Evolutionary conservation across 2,329 filamentous ascomycete species (phyloP), one percentile per base, ranked within the genome.

Genomic region (Penicillium sp.): DNA sequence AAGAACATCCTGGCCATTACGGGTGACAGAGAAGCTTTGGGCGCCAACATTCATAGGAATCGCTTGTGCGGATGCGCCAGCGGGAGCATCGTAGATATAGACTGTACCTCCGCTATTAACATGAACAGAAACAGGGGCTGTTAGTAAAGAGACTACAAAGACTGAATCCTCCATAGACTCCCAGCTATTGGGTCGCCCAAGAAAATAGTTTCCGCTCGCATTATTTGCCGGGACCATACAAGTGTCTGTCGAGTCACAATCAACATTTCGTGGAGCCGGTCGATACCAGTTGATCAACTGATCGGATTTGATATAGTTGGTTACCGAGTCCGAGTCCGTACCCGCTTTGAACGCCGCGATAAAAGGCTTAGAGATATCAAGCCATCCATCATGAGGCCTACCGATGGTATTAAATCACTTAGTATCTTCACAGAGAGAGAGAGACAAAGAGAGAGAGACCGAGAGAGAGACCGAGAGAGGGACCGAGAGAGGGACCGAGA

Each of bases 241-340:
- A 0, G 81, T 85, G 66, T 86, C 84, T 10, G 84, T 86, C 5
- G 80, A 70, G 61, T 84, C 82, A 70, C 84, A 86, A 68, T 84
- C 69, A 38, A 83, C 68, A 13, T 65, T 61, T 62, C 77, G 80
- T 1, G 79, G 78, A 2, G 81, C 83, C 3, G 83, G 83, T 1
- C 84, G 80, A 71, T 85, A 86, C 84, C 84, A 86, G 75, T 86
- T 86, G 40, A 84, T 73, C 15, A 86, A 70, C 70, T 83, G 76
- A 19, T 86, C 84, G 6, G 78, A 72, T 37, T 73, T 73, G 64
- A 85, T 82, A 71, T 81, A 80, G 19, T 19, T 63, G 59, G 42
- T 68, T 1, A 64, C 65, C 19, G 70, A 78, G n/a, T n/a, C n/a
- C n/a, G n/a, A n/a, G n/a, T n/a, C n/a, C n/a, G 47, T 53, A 9